Base-by-base conservation (phyloP, 2,329 filamentous ascomycete species). In the Sphaceloma murrayae region DNA sequence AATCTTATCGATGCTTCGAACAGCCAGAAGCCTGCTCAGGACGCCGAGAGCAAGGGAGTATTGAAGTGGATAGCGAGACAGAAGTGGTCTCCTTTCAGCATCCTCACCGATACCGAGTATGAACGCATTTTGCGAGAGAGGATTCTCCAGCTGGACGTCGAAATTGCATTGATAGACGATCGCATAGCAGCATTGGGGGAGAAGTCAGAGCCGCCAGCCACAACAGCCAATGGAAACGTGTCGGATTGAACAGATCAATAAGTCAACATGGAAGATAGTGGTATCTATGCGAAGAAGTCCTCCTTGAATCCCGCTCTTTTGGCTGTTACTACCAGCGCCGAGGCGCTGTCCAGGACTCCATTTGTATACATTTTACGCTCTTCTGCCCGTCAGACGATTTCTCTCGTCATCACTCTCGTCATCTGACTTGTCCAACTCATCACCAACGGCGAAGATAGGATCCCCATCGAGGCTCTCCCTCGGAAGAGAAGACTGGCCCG, bases 401-500 rank as follows among this genome's bases (percentile, higher is more conserved):
- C 67, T 33, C 62, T 64, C 45, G 58, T 65, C 22, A 60, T 73
- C 68, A 31, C 65, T 60, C 14, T 80, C 82, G 46, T 85, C 81
- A 46, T 85, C 84, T 11, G 82, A 86, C 33, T 50, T 45, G 9
- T 58, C 76, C 45, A 82, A 82, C 55, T 94, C 88, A 45, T 78
- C 77, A 8, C 87, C 89, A 8, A 96, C 85, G 1, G 89, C 89
- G 56, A 96, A 96, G 50, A 96, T 93, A 0, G 88, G 94, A 66
- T 96, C 91, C 8, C 87, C 87, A 50, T 96, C 88, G 24, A 84
- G 66, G 40, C 77, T 80, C 49, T 80, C 69, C 54, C 75, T 62
- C 47, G 74, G 69, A 34, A 72, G 67, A 18, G 19, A 32, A 14
- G 39, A 32, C 17, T 67, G 53, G 51, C 57, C 63, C 46, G 57